A percentile compares a stretch with the other conserved stretches of the same genome.
Evolutionary conservation across 179 eudicot genomes (phyloP).

Genomic region (Sideroxylon spinosum): DNA sequence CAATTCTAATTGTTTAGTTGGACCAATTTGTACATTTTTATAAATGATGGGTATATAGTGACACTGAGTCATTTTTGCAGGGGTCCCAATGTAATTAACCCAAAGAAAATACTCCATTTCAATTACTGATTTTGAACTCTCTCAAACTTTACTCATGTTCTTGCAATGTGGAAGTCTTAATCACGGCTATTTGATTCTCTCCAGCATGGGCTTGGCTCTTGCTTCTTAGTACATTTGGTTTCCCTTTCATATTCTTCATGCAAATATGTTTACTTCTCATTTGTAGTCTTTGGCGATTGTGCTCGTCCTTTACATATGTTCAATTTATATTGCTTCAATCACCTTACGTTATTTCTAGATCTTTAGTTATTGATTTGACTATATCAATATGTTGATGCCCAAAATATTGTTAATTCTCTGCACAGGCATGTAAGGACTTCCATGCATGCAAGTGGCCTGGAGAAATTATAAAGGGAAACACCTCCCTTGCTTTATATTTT

Average conservation of each 20-base stretch:
- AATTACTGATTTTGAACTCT: neutral
- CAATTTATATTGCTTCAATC: neutral
- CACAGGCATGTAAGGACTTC: constrained; percentile 67
- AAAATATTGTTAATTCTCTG: neutral
- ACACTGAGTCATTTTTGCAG: too few species aligned
- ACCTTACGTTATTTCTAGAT: neutral
- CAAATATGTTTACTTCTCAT: neutral
- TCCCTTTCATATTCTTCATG: neutral
- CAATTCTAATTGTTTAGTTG: too few species aligned
- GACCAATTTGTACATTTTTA: too few species aligned
- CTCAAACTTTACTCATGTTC: neutral
- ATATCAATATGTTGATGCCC: neutral
- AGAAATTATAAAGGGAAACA: constrained; percentile 36
- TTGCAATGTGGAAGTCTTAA: neutral
- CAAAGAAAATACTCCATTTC: neutral
- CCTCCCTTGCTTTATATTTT: constrained; percentile 54
- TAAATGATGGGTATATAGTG: too few species aligned
- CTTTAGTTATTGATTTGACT: neutral
- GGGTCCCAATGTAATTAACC: too few species aligned
- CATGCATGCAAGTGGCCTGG: constrained; percentile 70
- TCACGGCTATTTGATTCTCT: neutral
- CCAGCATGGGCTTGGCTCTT: neutral
- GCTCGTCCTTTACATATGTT: neutral
- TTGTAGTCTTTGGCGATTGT: neutral
- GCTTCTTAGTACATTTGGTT: neutral